Base-by-base conservation (phyloP, 805 yeast genomes). In the Lachancea mirantina region DNA sequence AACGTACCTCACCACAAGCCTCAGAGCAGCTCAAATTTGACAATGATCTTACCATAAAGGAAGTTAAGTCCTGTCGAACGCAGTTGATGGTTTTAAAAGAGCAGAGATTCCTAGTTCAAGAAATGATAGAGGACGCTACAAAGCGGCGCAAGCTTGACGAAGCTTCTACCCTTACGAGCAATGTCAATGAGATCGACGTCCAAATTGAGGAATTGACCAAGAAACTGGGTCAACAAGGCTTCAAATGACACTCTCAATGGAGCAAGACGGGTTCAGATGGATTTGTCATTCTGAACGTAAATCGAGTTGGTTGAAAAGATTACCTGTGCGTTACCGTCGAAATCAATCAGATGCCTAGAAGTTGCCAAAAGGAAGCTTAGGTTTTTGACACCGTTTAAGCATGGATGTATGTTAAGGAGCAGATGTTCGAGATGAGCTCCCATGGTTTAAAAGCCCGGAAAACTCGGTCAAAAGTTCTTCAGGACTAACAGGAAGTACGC, bases 21-120 rank as follows among this genome's bases (percentile, higher is more conserved):
- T 40, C 32, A 18, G 42, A 34, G 1, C 43, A 48, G 11, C 28
- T 41, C 5, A 32, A 44, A 32, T 18, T 39, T 16, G 39, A 46
- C 16, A 52, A 50, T 13, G 28, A 66, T 64, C 29, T 72, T 56
- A 49, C 57, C 2, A 67, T 77, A 4, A 67, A 71, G 31, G 70
- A 77, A 41, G 70, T 81, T 7, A 65, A 87, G 26, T 67, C 67
- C 30, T 58, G 67, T 17, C 59, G 92, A 28, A 89, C 85, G 43
- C 78, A 80, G 42, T 59, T 88, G 37, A 82, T 88, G 80, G 96
- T 89, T 8, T 59, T 85, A 49, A 79, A 79, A 39, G 97, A 88
- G 51, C 97, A 88, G 48, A 67, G 68, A 45, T 88, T 72, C 44
- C 57, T 89, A 39, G 76, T 89, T 3, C 72, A 74, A 37, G 67